These are phyloP conservation scores for Hymenoscyphus fraxineus DNA, from an alignment of 2,329 filamentous ascomycete genomes.

Conservation along the genomic window DNA sequence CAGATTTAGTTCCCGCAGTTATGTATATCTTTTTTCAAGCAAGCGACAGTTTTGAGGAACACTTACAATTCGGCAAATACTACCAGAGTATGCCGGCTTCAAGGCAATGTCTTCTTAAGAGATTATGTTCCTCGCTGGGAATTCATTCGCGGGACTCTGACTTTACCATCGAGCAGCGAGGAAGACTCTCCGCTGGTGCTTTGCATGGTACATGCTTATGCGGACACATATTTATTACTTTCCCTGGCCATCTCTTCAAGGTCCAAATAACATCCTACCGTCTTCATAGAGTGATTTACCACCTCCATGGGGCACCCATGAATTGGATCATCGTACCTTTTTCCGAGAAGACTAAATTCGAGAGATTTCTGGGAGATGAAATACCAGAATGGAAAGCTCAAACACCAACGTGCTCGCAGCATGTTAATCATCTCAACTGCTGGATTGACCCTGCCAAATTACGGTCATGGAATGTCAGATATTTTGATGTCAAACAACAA, in stretches of 20 bases:
- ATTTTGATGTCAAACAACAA: neutral
- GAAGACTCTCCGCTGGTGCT: too few species aligned
- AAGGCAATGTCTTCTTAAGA: too few species aligned
- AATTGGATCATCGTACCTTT: neutral
- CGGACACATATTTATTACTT: neutral
- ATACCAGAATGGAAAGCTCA: neutral
- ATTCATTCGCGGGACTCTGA: too few species aligned
- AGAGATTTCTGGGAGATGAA: neutral
- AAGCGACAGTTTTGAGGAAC: too few species aligned
- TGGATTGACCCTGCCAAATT: neutral
- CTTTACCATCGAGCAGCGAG: too few species aligned
- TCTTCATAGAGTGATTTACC: neutral
- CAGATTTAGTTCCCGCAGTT: too few species aligned
- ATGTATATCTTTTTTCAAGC: too few species aligned
- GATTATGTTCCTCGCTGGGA: too few species aligned
- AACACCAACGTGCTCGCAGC: neutral
- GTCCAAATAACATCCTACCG: neutral
- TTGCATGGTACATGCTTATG: neutral
- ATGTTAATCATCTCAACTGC: neutral
- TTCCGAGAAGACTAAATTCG: neutral
- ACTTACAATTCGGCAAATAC: too few species aligned
- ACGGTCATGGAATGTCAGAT: neutral
- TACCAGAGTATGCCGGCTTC: too few species aligned
- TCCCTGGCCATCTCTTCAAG: neutral
- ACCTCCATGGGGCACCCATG: neutral